Conservation (phyloP, 2,329 filamentous ascomycete species). For the Sphaceloma murrayae region DNA sequence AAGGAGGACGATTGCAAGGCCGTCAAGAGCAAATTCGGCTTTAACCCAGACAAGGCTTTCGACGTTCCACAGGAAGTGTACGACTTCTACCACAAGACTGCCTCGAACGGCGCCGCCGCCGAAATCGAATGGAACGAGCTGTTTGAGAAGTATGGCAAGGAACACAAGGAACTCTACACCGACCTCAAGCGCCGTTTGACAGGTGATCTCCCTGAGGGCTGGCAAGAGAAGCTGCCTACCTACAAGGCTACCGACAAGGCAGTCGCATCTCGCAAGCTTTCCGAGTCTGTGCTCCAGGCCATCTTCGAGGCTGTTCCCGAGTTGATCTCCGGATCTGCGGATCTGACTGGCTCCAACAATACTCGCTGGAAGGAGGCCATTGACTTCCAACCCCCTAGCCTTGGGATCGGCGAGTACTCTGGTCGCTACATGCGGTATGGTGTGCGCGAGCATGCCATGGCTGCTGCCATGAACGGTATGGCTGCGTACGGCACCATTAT, state of each 20-base stretch:
- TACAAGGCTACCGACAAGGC: constrained; percentile 81
- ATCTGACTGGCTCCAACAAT: constrained; percentile 97
- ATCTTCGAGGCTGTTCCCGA: constrained; percentile 77
- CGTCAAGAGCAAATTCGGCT: constrained; percentile 91
- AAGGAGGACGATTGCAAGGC: constrained; percentile 90
- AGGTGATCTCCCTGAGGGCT: constrained; percentile 83
- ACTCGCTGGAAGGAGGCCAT: constrained; percentile 95
- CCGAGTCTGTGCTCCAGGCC: constrained; percentile 83
- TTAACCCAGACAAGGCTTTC: constrained; percentile 89
- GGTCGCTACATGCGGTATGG: constrained; percentile 91
- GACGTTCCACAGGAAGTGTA: constrained; percentile 91
- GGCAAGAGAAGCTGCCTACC: constrained; percentile 85
- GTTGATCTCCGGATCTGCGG: constrained; percentile 89
- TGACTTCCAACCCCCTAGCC: constrained; percentile 89
- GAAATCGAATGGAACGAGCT: constrained; percentile 95
- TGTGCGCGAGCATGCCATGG: constrained; percentile 88
- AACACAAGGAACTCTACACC: constrained; percentile 67
- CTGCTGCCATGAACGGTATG: constrained; percentile 88
- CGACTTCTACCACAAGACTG: constrained; percentile 77
- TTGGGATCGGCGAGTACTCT: constrained; percentile 76
- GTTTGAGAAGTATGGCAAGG: constrained; percentile 71
- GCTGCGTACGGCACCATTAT: constrained; percentile 91
- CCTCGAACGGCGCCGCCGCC: constrained; percentile 72
- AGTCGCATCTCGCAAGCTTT: constrained; percentile 89
- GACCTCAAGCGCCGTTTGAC: constrained; percentile 74